Evolutionary conservation across 495 filamentous ascomycete species (phyloP), one percentile per base, ranked within the genome.

Genomic region (Hypoxylon lenormandii): DNA sequence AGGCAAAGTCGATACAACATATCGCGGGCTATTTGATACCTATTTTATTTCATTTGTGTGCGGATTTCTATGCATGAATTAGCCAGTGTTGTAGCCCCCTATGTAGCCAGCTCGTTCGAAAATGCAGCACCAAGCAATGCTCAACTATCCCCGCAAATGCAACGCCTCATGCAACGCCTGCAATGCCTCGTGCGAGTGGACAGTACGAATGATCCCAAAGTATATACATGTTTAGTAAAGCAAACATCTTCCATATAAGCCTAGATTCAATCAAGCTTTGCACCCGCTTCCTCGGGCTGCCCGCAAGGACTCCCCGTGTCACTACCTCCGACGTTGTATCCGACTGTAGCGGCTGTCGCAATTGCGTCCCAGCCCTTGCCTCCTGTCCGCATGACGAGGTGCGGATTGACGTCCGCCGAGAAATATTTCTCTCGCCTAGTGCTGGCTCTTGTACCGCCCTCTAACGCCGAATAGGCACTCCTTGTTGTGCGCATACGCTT

Each of bases 351-450:
- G 36, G 46, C 63, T 15, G 76, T 70, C 45, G 79, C 76, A 8
- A 83, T 73, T 15, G 84, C 77, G 65, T 82, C 80, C 92, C 92
- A 95, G 5, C 80, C 83, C 40, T 79, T 75, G 5, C 87, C 87
- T 0, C 87, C 92, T 1, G 93, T 94, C 37, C 76, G 79, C 70
- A 92, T 81, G 1, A 96, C 86, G 28, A 84, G 72, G 6, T 80
- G 74, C 6, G 87, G 81, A 64, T 94, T 90, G 10, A 90, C 75
- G 4, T 87, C 82, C 19, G 81, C 81, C n/a, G 85, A 82, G 75
- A 97, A 94, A 87, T 93, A 97, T 51, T 85, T 84, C 75, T 95
- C 92, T 53, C 85, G 87, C 48, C 92, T 85, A 15, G 87, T 92
- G 1, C 82, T 87, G 37, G 87, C 85, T 69, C 95, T 87, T 45